Conservation (phyloP, 2,329 filamentous ascomycete species). For the Fusarium pseudocircinatum region DNA sequence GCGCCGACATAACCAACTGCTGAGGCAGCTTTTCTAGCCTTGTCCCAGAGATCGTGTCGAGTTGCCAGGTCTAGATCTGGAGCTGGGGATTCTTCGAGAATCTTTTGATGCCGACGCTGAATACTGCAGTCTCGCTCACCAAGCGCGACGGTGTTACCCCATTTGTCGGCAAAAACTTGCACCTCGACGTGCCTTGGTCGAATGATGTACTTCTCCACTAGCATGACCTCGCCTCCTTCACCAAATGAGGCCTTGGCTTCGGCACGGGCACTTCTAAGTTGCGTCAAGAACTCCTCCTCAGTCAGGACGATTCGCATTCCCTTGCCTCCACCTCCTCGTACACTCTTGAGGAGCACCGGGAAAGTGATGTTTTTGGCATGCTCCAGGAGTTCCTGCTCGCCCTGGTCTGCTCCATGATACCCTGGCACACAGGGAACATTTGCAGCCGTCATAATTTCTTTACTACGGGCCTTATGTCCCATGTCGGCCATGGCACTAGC, state of each 20-base stretch:
- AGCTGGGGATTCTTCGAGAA: conserved; percentile 88
- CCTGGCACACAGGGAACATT: conserved; percentile 96
- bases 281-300: conserved; percentile 74
- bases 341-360: conserved; percentile 81
- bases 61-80: conserved; percentile 70
- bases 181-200: conserved; percentile 88
- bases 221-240: conserved; percentile 79
- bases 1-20: conserved; percentile 90
- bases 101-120: conserved; percentile 88
- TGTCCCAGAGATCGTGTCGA: conserved; percentile 70
- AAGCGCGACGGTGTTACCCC: conserved; percentile 82
- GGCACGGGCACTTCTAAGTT: conserved; percentile 77
- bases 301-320: conserved; percentile 80
- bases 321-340: conserved; percentile 84
- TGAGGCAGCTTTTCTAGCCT: conserved; percentile 72
- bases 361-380: conserved; percentile 78
- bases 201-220: conserved; percentile 85
- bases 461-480: conserved; percentile 92
- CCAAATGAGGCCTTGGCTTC: conserved; percentile 84
- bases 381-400: conserved; percentile 65
- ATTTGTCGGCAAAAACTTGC: conserved; percentile 86
- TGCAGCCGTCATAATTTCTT: conserved; percentile 96
- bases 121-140: conserved; percentile 90
- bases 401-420: conserved; percentile 90
- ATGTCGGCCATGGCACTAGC: conserved; percentile 84